phyloP scores from a whole-genome alignment of 352 stramenopile genomes.

The Pythium phragmiticola region DNA sequence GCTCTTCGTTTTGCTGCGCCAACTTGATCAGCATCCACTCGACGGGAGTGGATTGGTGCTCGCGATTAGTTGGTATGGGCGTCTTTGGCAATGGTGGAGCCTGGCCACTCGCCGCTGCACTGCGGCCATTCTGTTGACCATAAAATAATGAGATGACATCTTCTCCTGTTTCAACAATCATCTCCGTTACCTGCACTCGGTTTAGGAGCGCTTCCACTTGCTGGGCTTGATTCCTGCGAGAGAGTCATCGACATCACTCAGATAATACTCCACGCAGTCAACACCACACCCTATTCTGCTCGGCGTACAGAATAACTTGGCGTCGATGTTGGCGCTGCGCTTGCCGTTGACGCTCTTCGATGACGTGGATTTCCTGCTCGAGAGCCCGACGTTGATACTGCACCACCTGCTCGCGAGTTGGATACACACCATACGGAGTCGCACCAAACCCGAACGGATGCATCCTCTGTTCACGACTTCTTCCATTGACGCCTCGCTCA shows the following conservation, averaged over 20 bases:
- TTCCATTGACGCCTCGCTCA: neutral
- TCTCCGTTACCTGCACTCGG: neutral
- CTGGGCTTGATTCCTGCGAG: neutral
- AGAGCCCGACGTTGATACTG: slow-evolving; percentile 27
- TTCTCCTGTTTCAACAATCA: neutral
- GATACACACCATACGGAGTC: neutral
- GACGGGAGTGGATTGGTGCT: neutral
- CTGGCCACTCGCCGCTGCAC: neutral
- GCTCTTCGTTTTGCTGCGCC: slow-evolving; percentile 34
- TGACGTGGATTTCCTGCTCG: slow-evolving; percentile 12
- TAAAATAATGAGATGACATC: no score
- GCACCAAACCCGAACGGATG: slow-evolving; percentile 2
- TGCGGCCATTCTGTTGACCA: neutral
- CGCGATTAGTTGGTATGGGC: neutral
- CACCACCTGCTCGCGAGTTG: neutral
- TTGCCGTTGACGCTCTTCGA: slow-evolving; percentile 18
- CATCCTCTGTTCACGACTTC: slow-evolving; percentile 2
- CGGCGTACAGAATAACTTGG: slow-evolving; percentile 11
- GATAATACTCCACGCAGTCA: neutral
- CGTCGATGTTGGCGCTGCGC: neutral
- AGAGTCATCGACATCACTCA: neutral
- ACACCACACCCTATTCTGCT: neutral
- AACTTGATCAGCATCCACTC: slow-evolving; percentile 22
- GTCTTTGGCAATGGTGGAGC: neutral
- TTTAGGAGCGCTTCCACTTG: neutral